phyloP scores from a whole-genome alignment of 202 grass and related monocot species.

The Tripidium arundinaceum region DNA sequence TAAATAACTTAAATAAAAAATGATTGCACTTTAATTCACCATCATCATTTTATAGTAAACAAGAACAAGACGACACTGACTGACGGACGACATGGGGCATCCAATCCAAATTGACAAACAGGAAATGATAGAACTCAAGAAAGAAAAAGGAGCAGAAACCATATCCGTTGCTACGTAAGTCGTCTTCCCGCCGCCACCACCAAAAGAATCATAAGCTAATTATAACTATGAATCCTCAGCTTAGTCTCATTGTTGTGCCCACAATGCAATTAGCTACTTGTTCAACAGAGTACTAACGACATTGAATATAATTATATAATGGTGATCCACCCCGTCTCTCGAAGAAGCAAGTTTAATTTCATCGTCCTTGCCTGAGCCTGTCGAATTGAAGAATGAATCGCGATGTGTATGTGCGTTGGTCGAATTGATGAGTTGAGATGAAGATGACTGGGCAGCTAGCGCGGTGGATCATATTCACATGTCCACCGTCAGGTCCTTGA shows the following conservation, averaged over 20 bases:
- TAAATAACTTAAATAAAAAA: not conserved
- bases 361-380: no score
- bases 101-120: not conserved
- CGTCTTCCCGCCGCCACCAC: not conserved
- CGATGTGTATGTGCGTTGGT: no score
- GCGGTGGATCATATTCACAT: conserved; percentile 6
- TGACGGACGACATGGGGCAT: not conserved
- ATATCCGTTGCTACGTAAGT: not conserved
- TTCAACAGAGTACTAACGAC: not conserved
- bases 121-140: not conserved
- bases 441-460: no score
- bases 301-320: not conserved
- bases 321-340: not conserved
- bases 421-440: no score
- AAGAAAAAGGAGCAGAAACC: not conserved
- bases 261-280: not conserved
- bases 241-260: conserved; percentile 6
- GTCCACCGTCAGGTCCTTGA: conserved; percentile 57
- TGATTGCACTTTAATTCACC: conserved; percentile 1
- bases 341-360: no score
- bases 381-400: no score
- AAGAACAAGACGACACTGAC: not conserved
- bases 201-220: conserved; percentile 38
- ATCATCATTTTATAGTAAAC: not conserved
- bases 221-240: conserved; percentile 31